phyloP scores from a whole-genome alignment of 192 early-diverging fungal genomes.

The Phycomyces nitens region DNA sequence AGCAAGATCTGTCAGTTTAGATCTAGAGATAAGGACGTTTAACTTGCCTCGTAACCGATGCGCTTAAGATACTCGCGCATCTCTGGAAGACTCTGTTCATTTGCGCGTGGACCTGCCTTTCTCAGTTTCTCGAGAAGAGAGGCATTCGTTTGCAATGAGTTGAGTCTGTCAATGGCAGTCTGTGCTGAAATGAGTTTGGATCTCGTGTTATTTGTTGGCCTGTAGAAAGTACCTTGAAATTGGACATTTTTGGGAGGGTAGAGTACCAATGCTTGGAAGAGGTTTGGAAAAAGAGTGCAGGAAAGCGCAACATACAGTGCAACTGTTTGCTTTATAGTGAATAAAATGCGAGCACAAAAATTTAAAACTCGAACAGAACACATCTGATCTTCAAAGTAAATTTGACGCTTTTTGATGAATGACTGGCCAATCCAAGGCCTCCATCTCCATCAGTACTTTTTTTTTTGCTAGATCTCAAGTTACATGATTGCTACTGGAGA shows the following conservation, averaged over 20 bases:
- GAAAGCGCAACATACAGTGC: too few species aligned
- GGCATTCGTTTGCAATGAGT: slow-evolving; percentile 85
- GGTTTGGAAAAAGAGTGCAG: not conserved
- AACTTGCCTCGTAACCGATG: slow-evolving; percentile 70
- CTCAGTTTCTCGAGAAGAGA: slow-evolving; percentile 65
- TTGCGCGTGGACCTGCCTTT: slow-evolving; percentile 59
- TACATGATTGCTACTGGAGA: too few species aligned
- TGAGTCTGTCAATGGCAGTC: slow-evolving; percentile 78
- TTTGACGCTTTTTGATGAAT: too few species aligned
- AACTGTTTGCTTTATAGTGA: too few species aligned
- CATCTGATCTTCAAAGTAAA: too few species aligned
- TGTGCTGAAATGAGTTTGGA: slow-evolving; percentile 27
- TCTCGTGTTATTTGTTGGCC: not conserved
- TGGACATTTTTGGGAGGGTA: slow-evolving; percentile 14
- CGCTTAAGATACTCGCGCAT: slow-evolving; percentile 60
- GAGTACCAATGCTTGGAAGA: slow-evolving; percentile 8
- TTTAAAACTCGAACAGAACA: too few species aligned
- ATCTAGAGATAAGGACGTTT: slow-evolving; percentile 18
- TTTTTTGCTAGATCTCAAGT: too few species aligned
- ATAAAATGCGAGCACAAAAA: too few species aligned
- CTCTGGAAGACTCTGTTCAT: slow-evolving; percentile 61
- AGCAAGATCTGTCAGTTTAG: slow-evolving; percentile 25
- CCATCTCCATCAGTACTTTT: too few species aligned
- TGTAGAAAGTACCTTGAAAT: slow-evolving; percentile 10
- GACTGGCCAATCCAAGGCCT: too few species aligned